A percentile compares a stretch with the other conserved stretches of the same genome.
phyloP scores from a whole-genome alignment of 176 grass and related monocot genomes.

The Cymbopogon citratus region DNA sequence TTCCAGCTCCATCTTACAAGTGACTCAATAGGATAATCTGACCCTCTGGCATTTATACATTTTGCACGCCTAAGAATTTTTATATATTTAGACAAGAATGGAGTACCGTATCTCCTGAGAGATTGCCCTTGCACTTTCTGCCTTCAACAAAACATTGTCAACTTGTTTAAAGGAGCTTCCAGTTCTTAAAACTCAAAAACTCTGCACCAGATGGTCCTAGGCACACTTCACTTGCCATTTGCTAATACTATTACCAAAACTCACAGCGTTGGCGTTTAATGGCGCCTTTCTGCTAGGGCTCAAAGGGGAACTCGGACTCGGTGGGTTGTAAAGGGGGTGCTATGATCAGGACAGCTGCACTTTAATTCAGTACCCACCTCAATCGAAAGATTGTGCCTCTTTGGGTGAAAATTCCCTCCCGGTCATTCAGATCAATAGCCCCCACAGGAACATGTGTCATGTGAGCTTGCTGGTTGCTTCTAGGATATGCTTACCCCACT shows the following conservation, averaged over 20 bases:
- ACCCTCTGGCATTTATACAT: background rate
- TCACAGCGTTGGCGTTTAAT: conserved; percentile 28
- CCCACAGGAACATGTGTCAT: conserved; percentile 61
- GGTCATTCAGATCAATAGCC: conserved; percentile 35
- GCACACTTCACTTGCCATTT: conserved; percentile 28
- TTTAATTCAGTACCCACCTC: conserved; percentile 39
- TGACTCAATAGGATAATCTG: background rate
- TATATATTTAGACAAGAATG: background rate
- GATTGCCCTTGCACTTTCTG: conserved; percentile 42
- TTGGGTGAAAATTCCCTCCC: conserved; percentile 34
- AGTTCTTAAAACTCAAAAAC: conserved; percentile 29
- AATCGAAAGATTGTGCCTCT: conserved; percentile 38
- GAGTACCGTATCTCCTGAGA: conserved; percentile 16
- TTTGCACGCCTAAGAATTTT: conserved; percentile 8
- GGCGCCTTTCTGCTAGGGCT: conserved; percentile 32
- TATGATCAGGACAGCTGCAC: conserved; percentile 30
- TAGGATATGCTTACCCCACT: conserved; percentile 28
- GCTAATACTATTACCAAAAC: conserved; percentile 40
- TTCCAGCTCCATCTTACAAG: conserved; percentile 7
- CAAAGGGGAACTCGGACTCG: conserved; percentile 10
- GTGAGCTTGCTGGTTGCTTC: conserved; percentile 60
- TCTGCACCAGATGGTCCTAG: conserved; percentile 29
- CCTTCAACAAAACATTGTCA: conserved; percentile 33
- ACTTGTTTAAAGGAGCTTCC: conserved; percentile 35
- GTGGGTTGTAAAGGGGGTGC: conserved; percentile 44